Base-by-base conservation (phyloP, 2,329 filamentous ascomycete species). In the Rhynchosporium graminicola region DNA sequence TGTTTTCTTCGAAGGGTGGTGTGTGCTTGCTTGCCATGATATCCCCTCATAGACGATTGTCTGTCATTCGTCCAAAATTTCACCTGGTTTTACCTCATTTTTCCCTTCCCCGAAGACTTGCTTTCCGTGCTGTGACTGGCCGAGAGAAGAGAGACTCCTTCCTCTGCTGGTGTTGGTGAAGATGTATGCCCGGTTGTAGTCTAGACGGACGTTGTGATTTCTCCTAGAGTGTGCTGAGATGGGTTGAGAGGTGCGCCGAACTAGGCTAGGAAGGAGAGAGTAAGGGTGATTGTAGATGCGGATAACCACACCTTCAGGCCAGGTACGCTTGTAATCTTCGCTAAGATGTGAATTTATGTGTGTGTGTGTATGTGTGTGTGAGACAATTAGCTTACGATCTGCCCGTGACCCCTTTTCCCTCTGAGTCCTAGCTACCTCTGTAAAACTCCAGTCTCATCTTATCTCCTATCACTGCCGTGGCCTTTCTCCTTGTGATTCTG, bases 181-280 rank as follows among this genome's bases (percentile, higher is more conserved):
- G 2, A 57, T 12, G 40, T 57, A 57, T 57, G 54, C 54, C 54
- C 45, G 10, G 5, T 46, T 57, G 26, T 57, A 20, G 54, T 36
- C 36, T 57, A 57, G 54, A 54, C n/a, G 8, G 8, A 40, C 3
- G 28, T 15, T n/a, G 12, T 28, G n/a, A 38, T 9, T 20, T 36
- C 20, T 20, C 20, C 20, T 36, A 5, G 43, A 46, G 4, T n/a
- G n/a, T n/a, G 15, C 7, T 26, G 43, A 6, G 43, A 46, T 46
- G 43, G 3, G n/a, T 26, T 36, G 33, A 20, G 9, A 20, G 20
- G 20, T 20, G 20, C 20, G 20, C 20, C 20, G 20, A 20, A 20
- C 20, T 20, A 20, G 20, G 20, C 9, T 36, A 36, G n/a, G 9
- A 12, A 3, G 20, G 28, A n/a, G 6, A 36, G 29, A 4, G 1